Evolutionary conservation across 2,329 filamentous ascomycete genomes (phyloP).

Genomic region (Ceratocystis eucalypticola): DNA sequence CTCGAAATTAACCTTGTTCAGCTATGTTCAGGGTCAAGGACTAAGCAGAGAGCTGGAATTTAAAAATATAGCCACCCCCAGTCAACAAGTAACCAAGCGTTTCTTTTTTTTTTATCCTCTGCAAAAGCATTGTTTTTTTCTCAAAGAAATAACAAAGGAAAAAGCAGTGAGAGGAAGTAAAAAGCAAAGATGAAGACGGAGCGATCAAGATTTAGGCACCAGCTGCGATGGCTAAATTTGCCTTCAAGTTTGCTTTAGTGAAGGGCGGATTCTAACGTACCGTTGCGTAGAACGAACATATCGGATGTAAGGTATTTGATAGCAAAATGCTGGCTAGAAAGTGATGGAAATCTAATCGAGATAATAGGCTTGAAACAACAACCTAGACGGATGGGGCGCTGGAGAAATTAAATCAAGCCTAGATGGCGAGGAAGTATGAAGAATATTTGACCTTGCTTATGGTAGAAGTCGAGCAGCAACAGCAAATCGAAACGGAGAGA

Average conservation of each 20-base stretch:
- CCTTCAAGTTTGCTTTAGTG: constrained; percentile 16
- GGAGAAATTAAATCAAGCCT: background rate
- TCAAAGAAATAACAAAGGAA: background rate
- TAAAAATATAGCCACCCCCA: constrained; percentile 11
- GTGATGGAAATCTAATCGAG: background rate
- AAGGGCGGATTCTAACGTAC: constrained; percentile 26
- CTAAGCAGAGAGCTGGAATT: background rate
- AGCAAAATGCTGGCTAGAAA: background rate
- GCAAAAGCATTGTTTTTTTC: background rate
- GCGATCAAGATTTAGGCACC: too few relatives aligned
- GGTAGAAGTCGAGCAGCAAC: background rate
- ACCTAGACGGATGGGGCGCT: background rate
- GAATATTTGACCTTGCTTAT: background rate
- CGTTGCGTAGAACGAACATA: constrained; percentile 35
- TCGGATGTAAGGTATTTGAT: background rate
- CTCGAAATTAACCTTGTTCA: background rate
- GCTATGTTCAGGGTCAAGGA: background rate
- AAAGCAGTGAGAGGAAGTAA: background rate
- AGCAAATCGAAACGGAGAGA: background rate
- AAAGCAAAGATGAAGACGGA: background rate
- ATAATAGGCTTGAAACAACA: background rate
- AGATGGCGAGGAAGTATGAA: background rate
- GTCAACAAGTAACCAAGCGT: background rate
- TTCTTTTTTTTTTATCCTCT: background rate
- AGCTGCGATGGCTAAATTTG: background rate